phyloP scores from a whole-genome alignment of 768 basidiomycete species.

The Termitomyces sp. region DNA sequence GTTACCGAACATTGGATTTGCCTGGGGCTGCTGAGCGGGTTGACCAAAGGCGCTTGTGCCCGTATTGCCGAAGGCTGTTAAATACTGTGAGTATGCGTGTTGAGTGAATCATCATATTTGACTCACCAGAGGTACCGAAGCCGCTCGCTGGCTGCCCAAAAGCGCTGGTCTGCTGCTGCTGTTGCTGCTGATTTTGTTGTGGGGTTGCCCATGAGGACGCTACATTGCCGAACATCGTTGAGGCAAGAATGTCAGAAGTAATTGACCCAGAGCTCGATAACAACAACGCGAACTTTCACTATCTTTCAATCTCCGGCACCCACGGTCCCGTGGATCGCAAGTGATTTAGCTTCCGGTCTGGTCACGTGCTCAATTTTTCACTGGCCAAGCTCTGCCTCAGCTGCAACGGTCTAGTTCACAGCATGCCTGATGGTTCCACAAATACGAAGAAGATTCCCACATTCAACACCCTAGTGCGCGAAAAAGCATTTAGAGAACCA shows the following conservation, averaged over 20 bases:
- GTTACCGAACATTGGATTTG: conserved; percentile 82
- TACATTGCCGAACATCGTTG: conserved; percentile 61
- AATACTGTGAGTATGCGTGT: conserved; percentile 18
- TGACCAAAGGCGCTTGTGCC: conserved; percentile 55
- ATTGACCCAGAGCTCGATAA: conserved; percentile 2
- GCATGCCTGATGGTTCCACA: conserved; percentile 53
- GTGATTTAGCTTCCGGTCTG: conserved; percentile 5
- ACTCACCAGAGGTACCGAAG: conserved; percentile 58
- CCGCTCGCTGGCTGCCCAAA: conserved; percentile 65
- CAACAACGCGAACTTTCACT: conserved; percentile 16
- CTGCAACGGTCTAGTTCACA: conserved; percentile 8
- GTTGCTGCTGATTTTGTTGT: conserved; percentile 61
- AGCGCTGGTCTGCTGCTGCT: conserved; percentile 51
- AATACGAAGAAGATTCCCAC: conserved; percentile 43
- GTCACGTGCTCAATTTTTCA: conserved; percentile 35
- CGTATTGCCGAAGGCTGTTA: conserved; percentile 49
- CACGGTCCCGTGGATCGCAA: conserved; percentile 20
- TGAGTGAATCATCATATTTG: conserved; percentile 18
- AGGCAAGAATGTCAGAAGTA: conserved; percentile 4
- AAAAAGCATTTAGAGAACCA: conserved; percentile 76
- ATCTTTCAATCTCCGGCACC: conserved; percentile 35
- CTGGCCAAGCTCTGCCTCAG: background rate
- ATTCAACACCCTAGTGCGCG: conserved; percentile 81
- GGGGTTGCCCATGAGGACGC: conserved; percentile 68
- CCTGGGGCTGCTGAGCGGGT: conserved; percentile 52